Evolutionary conservation across 1,284 basidiomycete genomes (phyloP).

Genomic region (Ceratobasidium sp.): DNA sequence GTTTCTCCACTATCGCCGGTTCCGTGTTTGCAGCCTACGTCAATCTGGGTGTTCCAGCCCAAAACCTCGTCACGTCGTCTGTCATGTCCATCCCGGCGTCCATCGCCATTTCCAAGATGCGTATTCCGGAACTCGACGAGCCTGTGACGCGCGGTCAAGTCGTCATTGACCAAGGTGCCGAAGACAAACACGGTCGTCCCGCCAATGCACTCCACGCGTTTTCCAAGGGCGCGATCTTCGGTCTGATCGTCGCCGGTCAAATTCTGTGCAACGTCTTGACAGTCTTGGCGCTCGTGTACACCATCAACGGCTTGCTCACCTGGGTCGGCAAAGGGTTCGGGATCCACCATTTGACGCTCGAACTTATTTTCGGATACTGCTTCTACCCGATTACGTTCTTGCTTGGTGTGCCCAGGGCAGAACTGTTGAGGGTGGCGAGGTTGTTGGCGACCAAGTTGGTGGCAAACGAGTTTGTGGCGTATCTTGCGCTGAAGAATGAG

Average conservation of each 20-base stretch:
- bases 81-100: conserved; percentile 96
- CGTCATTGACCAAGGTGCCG: conserved; percentile 76
- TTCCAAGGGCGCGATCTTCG: conserved; percentile 85
- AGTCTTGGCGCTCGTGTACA: conserved; percentile 79
- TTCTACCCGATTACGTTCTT: conserved; percentile 90
- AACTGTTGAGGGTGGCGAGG: conserved; percentile 77
- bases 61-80: conserved; percentile 84
- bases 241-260: conserved; percentile 85
- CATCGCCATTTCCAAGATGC: conserved; percentile 88
- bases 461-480: conserved; percentile 88
- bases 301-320: conserved; percentile 84
- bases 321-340: conserved; percentile 90
- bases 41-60: conserved; percentile 76
- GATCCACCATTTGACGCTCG: conserved; percentile 80
- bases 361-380: conserved; percentile 85
- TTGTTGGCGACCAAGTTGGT: conserved; percentile 87
- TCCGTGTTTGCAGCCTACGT: conserved; percentile 89
- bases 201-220: conserved; percentile 89
- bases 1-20: conserved; percentile 89
- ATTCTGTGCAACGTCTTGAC: conserved; percentile 85
- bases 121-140: conserved; percentile 82
- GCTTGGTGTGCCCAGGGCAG: conserved; percentile 67
- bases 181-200: conserved; percentile 60
- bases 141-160: conserved; percentile 84
- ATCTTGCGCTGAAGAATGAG: conserved; percentile 53